These are phyloP conservation scores for Aspergillus sp. DNA, from an alignment of 2,329 filamentous ascomycete species.

Conservation along the genomic window DNA sequence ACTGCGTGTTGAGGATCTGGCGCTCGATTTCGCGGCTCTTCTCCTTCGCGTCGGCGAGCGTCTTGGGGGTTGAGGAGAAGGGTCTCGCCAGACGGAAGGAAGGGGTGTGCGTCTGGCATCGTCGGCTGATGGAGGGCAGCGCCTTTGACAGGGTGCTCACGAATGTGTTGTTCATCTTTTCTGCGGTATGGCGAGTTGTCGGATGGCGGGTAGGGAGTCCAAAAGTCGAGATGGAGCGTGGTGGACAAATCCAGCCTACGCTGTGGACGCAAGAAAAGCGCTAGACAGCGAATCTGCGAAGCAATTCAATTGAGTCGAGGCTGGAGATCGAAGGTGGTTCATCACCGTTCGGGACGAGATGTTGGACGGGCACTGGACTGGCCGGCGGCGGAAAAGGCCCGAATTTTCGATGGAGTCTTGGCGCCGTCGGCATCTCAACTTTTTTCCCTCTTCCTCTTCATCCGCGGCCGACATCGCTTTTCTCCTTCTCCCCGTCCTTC, in stretches of 20 bases:
- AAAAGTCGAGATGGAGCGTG: background rate
- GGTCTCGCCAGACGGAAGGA: slow-evolving; percentile 22
- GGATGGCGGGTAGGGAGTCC: background rate
- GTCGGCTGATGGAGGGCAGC: slow-evolving; percentile 30
- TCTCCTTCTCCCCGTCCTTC: slow-evolving; percentile 16
- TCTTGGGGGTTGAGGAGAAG: slow-evolving; percentile 32
- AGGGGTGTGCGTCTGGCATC: slow-evolving; percentile 21
- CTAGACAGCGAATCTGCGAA: background rate
- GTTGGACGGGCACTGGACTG: slow-evolving; percentile 14
- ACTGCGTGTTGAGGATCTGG: slow-evolving; percentile 24
- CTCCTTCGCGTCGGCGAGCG: slow-evolving; percentile 17
- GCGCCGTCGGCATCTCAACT: slow-evolving; percentile 27
- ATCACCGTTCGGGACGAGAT: background rate
- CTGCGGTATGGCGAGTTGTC: slow-evolving; percentile 4
- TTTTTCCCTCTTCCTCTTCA: slow-evolving; percentile 31
- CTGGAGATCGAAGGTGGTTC: background rate
- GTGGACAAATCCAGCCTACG: background rate
- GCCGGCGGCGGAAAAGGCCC: slow-evolving; percentile 26
- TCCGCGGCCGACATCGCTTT: slow-evolving; percentile 26
- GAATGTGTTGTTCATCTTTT: slow-evolving; percentile 32
- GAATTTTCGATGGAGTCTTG: slow-evolving; percentile 36
- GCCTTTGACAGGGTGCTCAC: slow-evolving; percentile 29
- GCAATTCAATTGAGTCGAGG: background rate
- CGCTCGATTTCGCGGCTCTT: slow-evolving; percentile 24
- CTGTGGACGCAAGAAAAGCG: background rate